Percentiles rank a stretch among this genome's conserved stretches.
Conservation (phyloP, 176 grass and related monocot species). For the Avena atlantica region DNA sequence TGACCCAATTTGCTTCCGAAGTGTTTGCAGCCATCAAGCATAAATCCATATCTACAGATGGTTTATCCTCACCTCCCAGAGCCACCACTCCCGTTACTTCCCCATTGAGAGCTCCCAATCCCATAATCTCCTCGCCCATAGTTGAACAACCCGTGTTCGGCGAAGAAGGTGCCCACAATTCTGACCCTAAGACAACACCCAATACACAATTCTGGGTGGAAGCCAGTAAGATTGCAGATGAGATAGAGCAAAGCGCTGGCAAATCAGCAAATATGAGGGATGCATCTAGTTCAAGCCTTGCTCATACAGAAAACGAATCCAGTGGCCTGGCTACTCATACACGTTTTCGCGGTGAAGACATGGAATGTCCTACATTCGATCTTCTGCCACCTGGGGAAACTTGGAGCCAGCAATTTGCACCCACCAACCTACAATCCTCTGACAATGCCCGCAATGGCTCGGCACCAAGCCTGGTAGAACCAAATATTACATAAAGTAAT, state of each 20-base stretch:
- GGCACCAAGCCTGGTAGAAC: no score
- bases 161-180: neutral
- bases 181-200: neutral
- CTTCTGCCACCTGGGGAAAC: neutral
- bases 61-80: neutral
- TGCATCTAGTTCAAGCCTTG: neutral
- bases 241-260: neutral
- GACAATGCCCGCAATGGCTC: no score
- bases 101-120: neutral
- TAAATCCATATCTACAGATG: neutral
- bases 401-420: neutral
- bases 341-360: rapidly evolving
- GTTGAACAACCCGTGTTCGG: neutral
- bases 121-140: neutral
- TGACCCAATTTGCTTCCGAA: neutral
- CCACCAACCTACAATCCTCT: neutral
- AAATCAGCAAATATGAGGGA: neutral
- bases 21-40: neutral
- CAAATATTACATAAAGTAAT: neutral
- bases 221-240: neutral
- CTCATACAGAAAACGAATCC: no score
- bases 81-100: neutral
- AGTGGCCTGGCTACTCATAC: rapidly evolving
- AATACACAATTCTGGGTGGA: neutral
- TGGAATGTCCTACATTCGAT: neutral